A percentile compares a stretch with the other conserved stretches of the same genome.
These are phyloP conservation scores for Metschnikowia hibisci DNA, from an alignment of 805 yeast species.

Conservation along the genomic window DNA sequence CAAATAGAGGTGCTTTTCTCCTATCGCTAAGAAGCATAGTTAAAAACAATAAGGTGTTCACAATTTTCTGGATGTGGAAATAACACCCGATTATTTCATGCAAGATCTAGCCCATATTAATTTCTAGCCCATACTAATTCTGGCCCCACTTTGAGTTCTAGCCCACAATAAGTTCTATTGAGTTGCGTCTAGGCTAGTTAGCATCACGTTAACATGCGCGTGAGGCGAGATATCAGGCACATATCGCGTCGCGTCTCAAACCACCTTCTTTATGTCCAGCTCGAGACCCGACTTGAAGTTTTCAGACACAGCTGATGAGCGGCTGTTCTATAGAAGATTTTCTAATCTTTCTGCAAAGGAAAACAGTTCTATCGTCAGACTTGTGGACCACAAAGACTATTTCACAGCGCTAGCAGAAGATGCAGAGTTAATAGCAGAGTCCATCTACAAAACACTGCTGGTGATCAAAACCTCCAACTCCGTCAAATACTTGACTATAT, in stretches of 20 bases:
- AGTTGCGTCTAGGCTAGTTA: no score
- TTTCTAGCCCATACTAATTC: no score
- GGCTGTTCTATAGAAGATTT: slow-evolving; percentile 42
- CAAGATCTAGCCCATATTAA: no score
- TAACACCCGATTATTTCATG: no score
- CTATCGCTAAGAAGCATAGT: no score
- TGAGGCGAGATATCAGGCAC: background rate
- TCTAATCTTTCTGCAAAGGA: slow-evolving; percentile 47
- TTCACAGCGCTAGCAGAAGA: slow-evolving; percentile 71
- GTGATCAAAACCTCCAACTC: slow-evolving; percentile 62
- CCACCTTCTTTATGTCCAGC: slow-evolving; percentile 28
- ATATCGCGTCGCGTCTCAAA: slow-evolving; percentile 9
- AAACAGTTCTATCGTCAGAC: slow-evolving; percentile 48
- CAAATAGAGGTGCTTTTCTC: no score
- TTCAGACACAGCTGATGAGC: slow-evolving; percentile 40
- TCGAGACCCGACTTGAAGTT: slow-evolving; percentile 45
- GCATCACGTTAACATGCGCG: no score
- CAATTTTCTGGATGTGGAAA: no score
- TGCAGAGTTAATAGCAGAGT: slow-evolving; percentile 78
- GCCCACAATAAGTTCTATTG: no score
- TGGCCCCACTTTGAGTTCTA: no score
- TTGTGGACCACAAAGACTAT: slow-evolving; percentile 79
- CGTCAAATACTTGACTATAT: slow-evolving; percentile 66
- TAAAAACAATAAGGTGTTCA: no score
- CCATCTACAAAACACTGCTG: slow-evolving; percentile 76